Percentiles rank a stretch among this genome's conserved stretches.
These are phyloP conservation scores for Miscanthus sacchariflorus DNA, from an alignment of 202 grass and related monocot genomes.

Conservation along the genomic window DNA sequence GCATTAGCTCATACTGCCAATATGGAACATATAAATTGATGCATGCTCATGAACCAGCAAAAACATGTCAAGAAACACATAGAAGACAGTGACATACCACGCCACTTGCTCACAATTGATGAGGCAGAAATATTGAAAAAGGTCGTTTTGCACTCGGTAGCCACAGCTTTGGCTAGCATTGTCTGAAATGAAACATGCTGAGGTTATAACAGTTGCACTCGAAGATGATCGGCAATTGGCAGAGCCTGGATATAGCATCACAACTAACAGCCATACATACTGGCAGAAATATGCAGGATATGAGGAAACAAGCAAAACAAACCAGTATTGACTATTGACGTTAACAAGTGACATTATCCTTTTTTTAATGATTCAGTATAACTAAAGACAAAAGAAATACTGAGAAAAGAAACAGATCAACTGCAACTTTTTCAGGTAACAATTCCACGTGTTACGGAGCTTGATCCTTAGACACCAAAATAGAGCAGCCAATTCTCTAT, in stretches of 20 bases:
- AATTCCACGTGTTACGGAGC: background rate
- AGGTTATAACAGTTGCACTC: conserved; percentile 14
- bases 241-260: conserved; percentile 29
- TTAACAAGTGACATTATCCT: conserved; percentile 12
- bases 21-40: background rate
- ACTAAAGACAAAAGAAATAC: conserved; percentile 24
- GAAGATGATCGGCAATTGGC: conserved; percentile 1
- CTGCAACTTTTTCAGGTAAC: background rate
- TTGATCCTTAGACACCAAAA: background rate
- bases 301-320: conserved; percentile 8
- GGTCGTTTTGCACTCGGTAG: conserved; percentile 94
- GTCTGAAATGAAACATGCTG: conserved; percentile 60
- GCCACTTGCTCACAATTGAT: conserved; percentile 96
- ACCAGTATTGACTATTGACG: background rate
- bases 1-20: background rate
- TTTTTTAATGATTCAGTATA: conserved; percentile 6
- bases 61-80: conserved; percentile 23
- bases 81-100: conserved; percentile 57
- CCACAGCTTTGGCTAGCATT: conserved; percentile 99
- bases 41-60: background rate
- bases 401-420: conserved; percentile 9
- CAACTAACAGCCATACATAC: background rate
- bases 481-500: background rate
- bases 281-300: conserved; percentile 1
- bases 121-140: conserved; percentile 99